Percentiles rank a stretch among this genome's conserved stretches.
phyloP scores from a whole-genome alignment of 2,329 filamentous ascomycete species.

The Stylonectria norvegica region DNA sequence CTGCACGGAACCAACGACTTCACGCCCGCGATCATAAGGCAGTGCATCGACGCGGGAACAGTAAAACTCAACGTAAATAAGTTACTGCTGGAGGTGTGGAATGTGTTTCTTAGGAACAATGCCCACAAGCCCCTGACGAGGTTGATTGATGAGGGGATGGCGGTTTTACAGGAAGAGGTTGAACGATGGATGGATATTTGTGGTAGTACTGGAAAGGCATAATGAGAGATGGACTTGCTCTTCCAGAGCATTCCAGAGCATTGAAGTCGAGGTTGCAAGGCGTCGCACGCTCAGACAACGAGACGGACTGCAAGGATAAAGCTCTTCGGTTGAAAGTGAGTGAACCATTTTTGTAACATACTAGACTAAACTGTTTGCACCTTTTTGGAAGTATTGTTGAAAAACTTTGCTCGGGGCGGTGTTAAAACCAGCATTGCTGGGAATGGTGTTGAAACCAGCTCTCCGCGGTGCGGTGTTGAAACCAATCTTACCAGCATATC shows the following conservation, averaged over 20 bases:
- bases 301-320: no score
- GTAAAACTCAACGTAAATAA: slow-evolving; percentile 59
- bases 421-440: slow-evolving; percentile 4
- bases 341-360: no score
- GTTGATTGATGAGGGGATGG: slow-evolving; percentile 13
- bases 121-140: slow-evolving; percentile 5
- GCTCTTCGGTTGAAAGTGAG: no score
- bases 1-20: slow-evolving; percentile 58
- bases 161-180: slow-evolving; percentile 13
- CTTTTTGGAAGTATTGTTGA: neutral
- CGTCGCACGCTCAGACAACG: no score
- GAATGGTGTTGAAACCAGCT: neutral
- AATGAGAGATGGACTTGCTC: no score
- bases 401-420: neutral
- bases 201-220: slow-evolving; percentile 15
- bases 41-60: slow-evolving; percentile 51
- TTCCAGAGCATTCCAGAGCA: no score
- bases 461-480: neutral
- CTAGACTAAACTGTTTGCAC: neutral
- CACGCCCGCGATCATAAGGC: slow-evolving; percentile 44
- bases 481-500: neutral
- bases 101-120: slow-evolving; percentile 6
- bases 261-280: no score
- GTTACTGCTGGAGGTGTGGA: slow-evolving; percentile 39
- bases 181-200: slow-evolving; percentile 19